Base-by-base conservation (phyloP, 495 filamentous ascomycete species). In the Aspergillus ellipticus region DNA sequence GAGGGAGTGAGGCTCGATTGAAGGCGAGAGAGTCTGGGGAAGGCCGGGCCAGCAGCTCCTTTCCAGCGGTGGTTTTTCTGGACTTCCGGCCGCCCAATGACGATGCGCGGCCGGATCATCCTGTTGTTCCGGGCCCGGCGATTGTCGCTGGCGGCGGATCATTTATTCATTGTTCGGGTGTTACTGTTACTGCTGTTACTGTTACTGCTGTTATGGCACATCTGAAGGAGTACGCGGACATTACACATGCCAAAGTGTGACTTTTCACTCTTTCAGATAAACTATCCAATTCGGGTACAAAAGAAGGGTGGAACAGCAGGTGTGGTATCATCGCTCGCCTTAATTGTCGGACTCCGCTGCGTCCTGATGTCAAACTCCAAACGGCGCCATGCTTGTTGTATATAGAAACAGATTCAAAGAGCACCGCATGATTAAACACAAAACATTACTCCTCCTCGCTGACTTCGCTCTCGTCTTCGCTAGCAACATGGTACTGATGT, bases 401-500 rank as follows among this genome's bases (percentile, higher is more conserved):
- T 41, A 42, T 29, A 42, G 35, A 37, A 9, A 13, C 35, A n/a
- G 35, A n/a, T 28, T 28, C 24, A n/a, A 15, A 39, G 35, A 39
- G 5, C 33, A 35, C 33, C 13, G n/a, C 6, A 39, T 39, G n/a
- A 15, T 39, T 15, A n/a, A 39, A 39, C 35, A 39, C 24, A 52
- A 49, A 53, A 47, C 13, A 20, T 72, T 56, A 79, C 58, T 79
- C 76, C 56, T 79, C 76, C 55, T 79, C 76, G 35, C 76, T 79
- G 21, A 79, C 71, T 56, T 79, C 76, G 43, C 76, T 79, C 57
- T 79, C 76, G 55, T 79, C 76, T 20, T 78, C 74, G 56, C 74
- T 77, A 17, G 64, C 56, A 24, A 72, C 62, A 53, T 60, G 54
- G 39, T 73, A 77, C 26, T 68, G 67, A 21, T 66, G 59, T n/a